Evolutionary conservation across 352 stramenopile genomes (phyloP), one percentile per base, ranked within the genome.

Genomic region (Pilasporangium apinafurcum): DNA sequence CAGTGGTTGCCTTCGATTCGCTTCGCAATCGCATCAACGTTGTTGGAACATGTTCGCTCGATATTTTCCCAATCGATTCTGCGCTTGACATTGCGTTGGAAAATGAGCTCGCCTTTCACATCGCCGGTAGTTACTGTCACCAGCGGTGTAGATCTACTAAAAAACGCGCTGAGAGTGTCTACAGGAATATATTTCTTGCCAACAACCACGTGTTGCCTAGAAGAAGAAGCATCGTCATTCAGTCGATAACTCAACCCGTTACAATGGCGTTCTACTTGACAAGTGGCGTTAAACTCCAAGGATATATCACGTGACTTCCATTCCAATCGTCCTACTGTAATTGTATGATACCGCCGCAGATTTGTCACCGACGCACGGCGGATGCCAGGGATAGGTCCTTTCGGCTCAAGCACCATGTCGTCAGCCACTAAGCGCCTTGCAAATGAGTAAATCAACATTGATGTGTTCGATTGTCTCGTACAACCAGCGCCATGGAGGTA

Each of bases 371-470:
- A 52, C 4, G 59, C 53, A 21, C 51, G 31, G 14, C 61, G 41
- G 8, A 45, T 45, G 32, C 34, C 25, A 18, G 35, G 29, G 3
- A 21, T 26, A 9, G 14, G n/a, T 1, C 17, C 14, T 12, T 27
- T 17, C 3, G 41, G 37, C 5, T 38, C 37, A 27, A 65, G 27
- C 10, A 63, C 39, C 51, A 77, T 45, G 1, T 56, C 40, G 31
- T 75, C 62, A 2, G 55, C 68, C 8, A 69, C 32, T 5, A 78
- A 69, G 16, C 65, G 53, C 20, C 62, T 68, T 4, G 37, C 59
- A 16, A 79, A 55, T 29, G 62, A 67, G 33, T 72, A 68, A 34
- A 83, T 53, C 8, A 81, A 51, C 53, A 83, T 63, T 1, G 64
- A 74, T 25, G 61, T 60, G 9, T 63, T 49, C 5, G 59, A 56